Conservation (phyloP, 345 rosid genomes). For the Melaleuca quinquenervia region DNA sequence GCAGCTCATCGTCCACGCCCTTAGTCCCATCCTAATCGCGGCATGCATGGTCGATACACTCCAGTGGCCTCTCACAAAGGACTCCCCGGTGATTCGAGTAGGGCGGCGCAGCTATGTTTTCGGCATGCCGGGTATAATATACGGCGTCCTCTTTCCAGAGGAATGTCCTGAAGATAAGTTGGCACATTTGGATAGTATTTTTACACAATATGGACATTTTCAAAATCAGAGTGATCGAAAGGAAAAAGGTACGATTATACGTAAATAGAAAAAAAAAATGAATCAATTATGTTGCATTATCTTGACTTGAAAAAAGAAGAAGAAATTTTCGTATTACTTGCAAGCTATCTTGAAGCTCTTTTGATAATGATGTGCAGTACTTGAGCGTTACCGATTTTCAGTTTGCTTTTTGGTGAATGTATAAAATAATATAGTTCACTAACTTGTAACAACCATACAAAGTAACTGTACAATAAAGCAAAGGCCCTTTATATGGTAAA, state of each 20-base stretch:
- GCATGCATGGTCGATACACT: not conserved
- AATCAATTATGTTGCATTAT: not conserved
- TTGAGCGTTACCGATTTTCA: not conserved
- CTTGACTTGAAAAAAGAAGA: not conserved
- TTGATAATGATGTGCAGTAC: not conserved
- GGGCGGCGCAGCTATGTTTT: not conserved
- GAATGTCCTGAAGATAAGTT: not conserved
- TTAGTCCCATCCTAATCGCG: not conserved
- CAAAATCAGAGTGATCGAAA: not conserved
- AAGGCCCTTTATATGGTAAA: not conserved
- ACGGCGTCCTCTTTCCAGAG: not conserved
- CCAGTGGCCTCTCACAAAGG: not conserved
- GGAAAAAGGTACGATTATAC: not conserved
- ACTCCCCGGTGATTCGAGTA: not conserved
- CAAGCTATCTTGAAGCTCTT: not conserved
- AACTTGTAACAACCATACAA: not conserved
- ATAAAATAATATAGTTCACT: not conserved
- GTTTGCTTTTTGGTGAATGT: not conserved
- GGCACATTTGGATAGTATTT: not conserved
- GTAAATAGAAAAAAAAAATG: not conserved
- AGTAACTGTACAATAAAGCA: not conserved
- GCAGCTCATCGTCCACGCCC: not conserved
- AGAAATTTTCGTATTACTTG: not conserved
- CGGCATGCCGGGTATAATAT: not conserved
- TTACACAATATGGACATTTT: not conserved